Evolutionary conservation across 2,329 filamentous ascomycete species (phyloP).

Genomic region (Beauveria asiatica): DNA sequence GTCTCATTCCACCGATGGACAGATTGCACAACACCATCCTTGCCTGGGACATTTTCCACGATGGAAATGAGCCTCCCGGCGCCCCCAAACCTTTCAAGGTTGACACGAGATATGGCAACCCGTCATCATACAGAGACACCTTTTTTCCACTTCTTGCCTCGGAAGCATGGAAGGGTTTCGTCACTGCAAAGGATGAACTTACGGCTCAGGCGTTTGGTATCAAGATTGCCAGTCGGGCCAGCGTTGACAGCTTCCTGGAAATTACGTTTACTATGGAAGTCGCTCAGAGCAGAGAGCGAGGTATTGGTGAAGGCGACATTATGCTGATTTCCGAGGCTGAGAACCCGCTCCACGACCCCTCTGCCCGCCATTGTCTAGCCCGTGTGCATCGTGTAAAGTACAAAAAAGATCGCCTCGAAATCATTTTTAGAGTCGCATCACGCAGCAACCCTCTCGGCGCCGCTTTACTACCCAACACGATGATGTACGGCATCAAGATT

Average conservation of each 20-base stretch:
- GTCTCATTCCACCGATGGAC: slow-evolving; percentile 82
- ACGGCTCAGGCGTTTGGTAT: slow-evolving; percentile 75
- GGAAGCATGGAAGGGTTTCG: slow-evolving; percentile 92
- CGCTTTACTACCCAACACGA: slow-evolving; percentile 58
- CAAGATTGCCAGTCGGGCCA: slow-evolving; percentile 79
- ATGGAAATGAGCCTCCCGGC: slow-evolving; percentile 76
- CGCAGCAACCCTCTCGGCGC: slow-evolving; percentile 52
- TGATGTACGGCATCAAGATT: slow-evolving; percentile 70
- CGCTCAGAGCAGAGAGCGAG: slow-evolving; percentile 60
- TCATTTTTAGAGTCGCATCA: slow-evolving; percentile 76
- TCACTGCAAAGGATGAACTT: slow-evolving; percentile 80
- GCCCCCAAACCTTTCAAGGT: slow-evolving; percentile 67
- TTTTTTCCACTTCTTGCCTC: slow-evolving; percentile 86
- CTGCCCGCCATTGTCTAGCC: slow-evolving; percentile 74
- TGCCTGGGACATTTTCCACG: slow-evolving; percentile 90
- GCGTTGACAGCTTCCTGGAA: slow-evolving; percentile 88
- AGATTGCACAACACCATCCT: slow-evolving; percentile 78
- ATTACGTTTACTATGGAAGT: slow-evolving; percentile 75
- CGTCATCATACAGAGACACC: slow-evolving; percentile 72
- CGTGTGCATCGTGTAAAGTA: slow-evolving; percentile 71
- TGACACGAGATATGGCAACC: slow-evolving; percentile 66
- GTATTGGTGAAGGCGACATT: slow-evolving; percentile 77
- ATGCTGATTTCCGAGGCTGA: slow-evolving; percentile 70
- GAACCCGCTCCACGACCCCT: slow-evolving; percentile 57
- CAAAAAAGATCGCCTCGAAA: slow-evolving; percentile 73